Evolutionary conservation across 306 rosid species (phyloP).

Genomic region (Fagus sylvatica): DNA sequence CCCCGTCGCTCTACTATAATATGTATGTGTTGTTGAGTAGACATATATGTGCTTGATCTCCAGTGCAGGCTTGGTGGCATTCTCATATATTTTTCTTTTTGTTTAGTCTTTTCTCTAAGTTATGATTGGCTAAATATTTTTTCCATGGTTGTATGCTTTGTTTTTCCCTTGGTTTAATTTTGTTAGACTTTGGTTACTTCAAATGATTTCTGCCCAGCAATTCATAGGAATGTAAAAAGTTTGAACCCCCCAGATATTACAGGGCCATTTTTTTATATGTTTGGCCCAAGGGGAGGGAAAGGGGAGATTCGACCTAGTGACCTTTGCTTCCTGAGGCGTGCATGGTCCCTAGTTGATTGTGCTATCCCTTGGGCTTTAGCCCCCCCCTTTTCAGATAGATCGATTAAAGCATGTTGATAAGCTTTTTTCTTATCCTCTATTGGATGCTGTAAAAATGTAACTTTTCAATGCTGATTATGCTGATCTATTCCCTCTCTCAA

Average conservation of each 20-base stretch:
- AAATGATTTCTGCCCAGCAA: background rate
- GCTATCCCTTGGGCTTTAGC: no score
- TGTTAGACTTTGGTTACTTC: background rate
- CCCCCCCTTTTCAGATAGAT: no score
- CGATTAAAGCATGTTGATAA: background rate
- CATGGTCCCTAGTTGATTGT: no score
- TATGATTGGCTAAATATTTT: background rate
- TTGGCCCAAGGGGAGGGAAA: no score
- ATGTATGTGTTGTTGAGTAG: background rate
- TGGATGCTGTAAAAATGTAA: background rate
- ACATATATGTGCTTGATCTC: background rate
- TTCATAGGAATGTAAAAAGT: background rate
- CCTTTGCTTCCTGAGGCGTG: no score
- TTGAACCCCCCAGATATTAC: background rate
- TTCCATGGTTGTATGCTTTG: background rate
- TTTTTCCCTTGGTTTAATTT: background rate
- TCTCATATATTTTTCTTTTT: background rate
- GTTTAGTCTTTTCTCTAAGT: background rate
- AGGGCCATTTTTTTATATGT: background rate
- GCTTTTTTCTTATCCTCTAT: background rate
- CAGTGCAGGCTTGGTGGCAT: background rate
- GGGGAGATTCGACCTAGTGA: no score
- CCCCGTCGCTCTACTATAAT: background rate
- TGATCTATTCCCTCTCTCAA: background rate
- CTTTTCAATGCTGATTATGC: background rate